These are phyloP conservation scores for Prinsepia uniflora DNA, from an alignment of 306 rosid genomes.

Conservation along the genomic window DNA sequence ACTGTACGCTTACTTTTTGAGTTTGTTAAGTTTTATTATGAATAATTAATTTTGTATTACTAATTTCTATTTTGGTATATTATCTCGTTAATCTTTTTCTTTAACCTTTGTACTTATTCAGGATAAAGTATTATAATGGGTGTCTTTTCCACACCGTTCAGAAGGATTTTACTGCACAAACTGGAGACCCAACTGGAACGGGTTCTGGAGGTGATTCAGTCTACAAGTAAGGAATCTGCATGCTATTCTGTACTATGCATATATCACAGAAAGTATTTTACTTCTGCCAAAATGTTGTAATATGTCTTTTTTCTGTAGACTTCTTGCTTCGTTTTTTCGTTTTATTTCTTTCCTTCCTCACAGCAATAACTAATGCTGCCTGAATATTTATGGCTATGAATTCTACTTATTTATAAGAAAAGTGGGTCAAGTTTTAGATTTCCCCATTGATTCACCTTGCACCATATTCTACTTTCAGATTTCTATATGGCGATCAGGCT, in stretches of 20 bases:
- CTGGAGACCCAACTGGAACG: conserved; percentile 86
- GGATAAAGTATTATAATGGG: conserved; percentile 84
- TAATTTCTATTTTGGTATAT: neutral
- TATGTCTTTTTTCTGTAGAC: neutral
- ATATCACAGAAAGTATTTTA: neutral
- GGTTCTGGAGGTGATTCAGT: conserved; percentile 76
- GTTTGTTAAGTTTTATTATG: neutral
- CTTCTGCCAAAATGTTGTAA: neutral
- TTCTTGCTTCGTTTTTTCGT: conserved; percentile 6
- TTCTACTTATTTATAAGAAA: neutral
- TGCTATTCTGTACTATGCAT: neutral
- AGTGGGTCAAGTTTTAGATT: neutral
- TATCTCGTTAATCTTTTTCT: conserved; percentile 7
- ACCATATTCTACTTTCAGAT: conserved; percentile 39
- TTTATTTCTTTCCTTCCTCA: neutral
- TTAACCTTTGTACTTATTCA: conserved; percentile 19
- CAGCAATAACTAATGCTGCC: neutral
- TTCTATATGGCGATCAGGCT: conserved; percentile 92
- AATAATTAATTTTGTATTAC: neutral
- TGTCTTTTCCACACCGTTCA: conserved; percentile 81
- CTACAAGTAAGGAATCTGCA: conserved; percentile 50
- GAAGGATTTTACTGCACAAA: conserved; percentile 93
- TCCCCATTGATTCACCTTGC: neutral
- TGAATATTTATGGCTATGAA: neutral
- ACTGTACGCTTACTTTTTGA: neutral